Conservation (phyloP, 164 flowering plant species). For the Sedum album region DNA sequence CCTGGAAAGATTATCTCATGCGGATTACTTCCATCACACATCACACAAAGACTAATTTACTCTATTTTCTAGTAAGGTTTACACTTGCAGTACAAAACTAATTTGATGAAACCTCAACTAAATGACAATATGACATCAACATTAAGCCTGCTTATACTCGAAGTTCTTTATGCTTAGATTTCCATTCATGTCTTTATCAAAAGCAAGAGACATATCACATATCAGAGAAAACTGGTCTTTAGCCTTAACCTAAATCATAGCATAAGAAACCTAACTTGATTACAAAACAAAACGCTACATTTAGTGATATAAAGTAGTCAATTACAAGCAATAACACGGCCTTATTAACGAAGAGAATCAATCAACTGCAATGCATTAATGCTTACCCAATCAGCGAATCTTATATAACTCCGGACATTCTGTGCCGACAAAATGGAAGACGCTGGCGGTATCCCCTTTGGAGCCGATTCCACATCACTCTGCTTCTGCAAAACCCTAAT, state of each 20-base stretch:
- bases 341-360: too few relatives aligned
- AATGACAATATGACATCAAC: neutral
- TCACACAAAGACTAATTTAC: constrained; percentile 72
- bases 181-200: constrained; percentile 91
- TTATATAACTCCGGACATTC: too few relatives aligned
- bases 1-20: constrained; percentile 98
- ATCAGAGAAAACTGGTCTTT: neutral
- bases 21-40: constrained; percentile 59
- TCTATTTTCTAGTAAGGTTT: neutral
- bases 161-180: constrained; percentile 91
- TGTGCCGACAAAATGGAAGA: too few relatives aligned
- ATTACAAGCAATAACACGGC: too few relatives aligned
- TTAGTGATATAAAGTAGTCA: too few relatives aligned
- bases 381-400: too few relatives aligned
- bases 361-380: too few relatives aligned
- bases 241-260: neutral
- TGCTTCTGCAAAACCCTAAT: too few relatives aligned
- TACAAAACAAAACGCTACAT: too few relatives aligned
- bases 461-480: too few relatives aligned
- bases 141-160: constrained; percentile 79
- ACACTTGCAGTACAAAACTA: neutral
- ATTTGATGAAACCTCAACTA: neutral
- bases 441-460: too few relatives aligned
- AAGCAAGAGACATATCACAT: constrained; percentile 54
- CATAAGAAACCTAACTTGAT: too few relatives aligned